These are phyloP conservation scores for Suhomyces sp. DNA, from an alignment of 805 yeast genomes.

Conservation along the genomic window DNA sequence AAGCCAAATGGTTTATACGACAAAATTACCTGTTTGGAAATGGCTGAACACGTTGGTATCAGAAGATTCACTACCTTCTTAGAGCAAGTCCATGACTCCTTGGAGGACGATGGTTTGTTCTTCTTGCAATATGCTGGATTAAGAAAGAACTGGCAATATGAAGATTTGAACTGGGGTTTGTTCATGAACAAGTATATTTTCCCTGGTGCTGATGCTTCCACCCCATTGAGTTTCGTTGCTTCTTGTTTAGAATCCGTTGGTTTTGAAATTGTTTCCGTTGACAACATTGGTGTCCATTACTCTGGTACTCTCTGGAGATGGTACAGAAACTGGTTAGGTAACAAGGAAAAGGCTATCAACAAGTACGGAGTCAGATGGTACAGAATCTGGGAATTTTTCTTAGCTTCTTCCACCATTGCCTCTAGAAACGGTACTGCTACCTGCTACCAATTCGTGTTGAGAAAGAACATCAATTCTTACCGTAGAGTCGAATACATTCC, in stretches of 20 bases:
- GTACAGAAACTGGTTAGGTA: conserved; percentile 92
- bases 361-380: conserved; percentile 89
- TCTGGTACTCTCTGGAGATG: conserved; percentile 90
- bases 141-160: conserved; percentile 92
- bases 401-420: conserved; percentile 76
- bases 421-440: conserved; percentile 94
- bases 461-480: conserved; percentile 84
- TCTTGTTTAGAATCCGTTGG: conserved; percentile 78
- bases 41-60: conserved; percentile 96
- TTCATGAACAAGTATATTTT: conserved; percentile 94
- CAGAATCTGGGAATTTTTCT: conserved; percentile 90
- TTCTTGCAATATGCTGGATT: conserved; percentile 87
- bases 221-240: conserved; percentile 83
- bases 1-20: conserved; percentile 56
- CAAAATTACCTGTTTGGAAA: conserved; percentile 87
- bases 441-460: conserved; percentile 84
- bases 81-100: conserved; percentile 77
- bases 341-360: conserved; percentile 69
- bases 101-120: conserved; percentile 89
- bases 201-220: conserved; percentile 97
- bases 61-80: conserved; percentile 76
- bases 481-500: conserved; percentile 84
- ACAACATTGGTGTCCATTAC: conserved; percentile 90
- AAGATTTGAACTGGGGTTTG: conserved; percentile 90
- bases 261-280: conserved; percentile 79